A percentile compares a stretch with the other conserved stretches of the same genome.
These are phyloP conservation scores for Penicillium sp. DNA, from an alignment of 2,329 filamentous ascomycete genomes.

Conservation along the genomic window DNA sequence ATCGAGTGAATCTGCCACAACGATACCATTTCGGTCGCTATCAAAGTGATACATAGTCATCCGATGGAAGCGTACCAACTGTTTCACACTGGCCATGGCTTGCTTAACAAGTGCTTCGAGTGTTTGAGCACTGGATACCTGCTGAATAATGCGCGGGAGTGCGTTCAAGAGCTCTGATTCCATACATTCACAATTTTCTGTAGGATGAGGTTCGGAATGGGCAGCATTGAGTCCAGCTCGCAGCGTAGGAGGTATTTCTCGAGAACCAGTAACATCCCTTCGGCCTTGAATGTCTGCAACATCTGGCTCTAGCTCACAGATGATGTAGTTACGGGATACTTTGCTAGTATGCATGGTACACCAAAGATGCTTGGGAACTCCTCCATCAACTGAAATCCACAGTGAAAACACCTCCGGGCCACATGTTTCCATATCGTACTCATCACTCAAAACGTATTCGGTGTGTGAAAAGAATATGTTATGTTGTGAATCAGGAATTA, in stretches of 20 bases:
- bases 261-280: background rate
- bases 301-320: constrained; percentile 85
- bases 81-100: constrained; percentile 77
- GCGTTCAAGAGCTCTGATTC: constrained; percentile 74
- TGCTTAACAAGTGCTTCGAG: constrained; percentile 75
- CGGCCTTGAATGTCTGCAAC: background rate
- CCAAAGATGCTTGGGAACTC: constrained; percentile 69
- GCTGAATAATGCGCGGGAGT: constrained; percentile 84
- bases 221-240: background rate
- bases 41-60: constrained; percentile 73
- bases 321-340: constrained; percentile 65
- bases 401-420: constrained; percentile 83
- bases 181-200: background rate
- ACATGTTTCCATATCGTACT: constrained; percentile 68
- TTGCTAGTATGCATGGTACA: constrained; percentile 79
- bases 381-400: constrained; percentile 60
- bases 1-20: constrained; percentile 82
- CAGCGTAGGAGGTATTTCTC: background rate
- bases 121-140: constrained; percentile 69
- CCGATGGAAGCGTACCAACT: constrained; percentile 57
- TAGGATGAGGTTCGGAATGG: background rate
- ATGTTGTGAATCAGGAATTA: constrained; percentile 76
- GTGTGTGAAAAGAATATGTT: constrained; percentile 80
- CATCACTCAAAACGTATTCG: constrained; percentile 78
- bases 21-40: constrained; percentile 74